Evolutionary conservation across 148 eudicot species (phyloP), one percentile per base, ranked within the genome.

Genomic region (Chenopodium album): DNA sequence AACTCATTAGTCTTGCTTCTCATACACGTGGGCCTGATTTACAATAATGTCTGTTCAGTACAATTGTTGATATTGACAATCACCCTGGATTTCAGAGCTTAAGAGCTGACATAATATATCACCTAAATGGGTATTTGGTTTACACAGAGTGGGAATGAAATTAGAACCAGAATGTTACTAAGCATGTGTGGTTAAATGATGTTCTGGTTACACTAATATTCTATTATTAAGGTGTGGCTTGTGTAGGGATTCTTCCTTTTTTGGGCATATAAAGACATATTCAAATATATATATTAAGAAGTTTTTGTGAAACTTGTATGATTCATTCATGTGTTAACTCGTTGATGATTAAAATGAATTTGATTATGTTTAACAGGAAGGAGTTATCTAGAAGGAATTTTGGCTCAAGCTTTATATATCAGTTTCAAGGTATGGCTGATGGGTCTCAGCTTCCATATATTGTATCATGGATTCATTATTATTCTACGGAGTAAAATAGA

Each of bases 311-410:
- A 66, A 28, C 13, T 63, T 9, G 26, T 32, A 69, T 69, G 73
- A 69, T 69, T 56, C 4, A 56, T 17, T 17, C 3, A 23, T 69
- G 46, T 32, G 73, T 2, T 4, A 16, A 69, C 46, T 31, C 23
- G 34, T 56, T 5, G 34, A 34, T 69, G 22, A 69, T 5, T 69
- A 1, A 69, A 13, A 32, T 46, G n/a, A 34, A 37, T 32, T 28
- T 69, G 73, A 69, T 14, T 13, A 32, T 69, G 73, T 14, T 69
- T n/a, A 69, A 69, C 73, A 69, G 73, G 73, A 17, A 31, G 71
- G 73, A 69, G n/a, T 32, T 13, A 31, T 69, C 20, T 69, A 69
- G 46, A 69, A 4, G 22, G 44, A 56, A 31, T 0, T 69, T 69
- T 17, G 4, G n/a, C 6, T 11, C 7, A 13, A 69, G 46, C 73